A percentile compares a stretch with the other conserved stretches of the same genome.
These are phyloP conservation scores for Phaeosphaeriaceae sp. DNA, from an alignment of 2,329 filamentous ascomycete genomes.

Conservation along the genomic window DNA sequence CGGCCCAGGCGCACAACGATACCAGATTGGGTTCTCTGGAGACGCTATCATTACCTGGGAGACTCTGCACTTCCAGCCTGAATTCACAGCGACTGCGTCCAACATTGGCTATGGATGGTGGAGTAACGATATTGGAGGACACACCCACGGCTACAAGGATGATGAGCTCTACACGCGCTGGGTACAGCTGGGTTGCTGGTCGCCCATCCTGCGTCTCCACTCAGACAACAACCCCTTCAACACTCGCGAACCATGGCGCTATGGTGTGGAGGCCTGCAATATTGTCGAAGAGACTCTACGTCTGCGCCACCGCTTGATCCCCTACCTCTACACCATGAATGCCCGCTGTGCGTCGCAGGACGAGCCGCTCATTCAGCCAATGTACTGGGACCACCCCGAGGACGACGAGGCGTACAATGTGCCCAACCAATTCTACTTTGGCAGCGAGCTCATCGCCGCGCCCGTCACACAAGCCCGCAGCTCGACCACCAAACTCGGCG, in stretches of 20 bases:
- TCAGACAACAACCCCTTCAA: slow-evolving; percentile 65
- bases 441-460: slow-evolving; percentile 62
- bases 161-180: slow-evolving; percentile 67
- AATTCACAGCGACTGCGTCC: slow-evolving; percentile 70
- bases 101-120: slow-evolving; percentile 75
- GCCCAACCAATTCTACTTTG: slow-evolving; percentile 67
- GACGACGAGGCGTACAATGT: slow-evolving; percentile 62
- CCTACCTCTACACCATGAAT: slow-evolving; percentile 68
- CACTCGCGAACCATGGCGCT: slow-evolving; percentile 69
- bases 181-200: slow-evolving; percentile 68
- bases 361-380: slow-evolving; percentile 64
- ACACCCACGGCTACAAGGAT: slow-evolving; percentile 62
- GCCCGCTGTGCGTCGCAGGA: slow-evolving; percentile 52
- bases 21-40: slow-evolving; percentile 70
- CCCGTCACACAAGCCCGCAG: slow-evolving; percentile 64
- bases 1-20: slow-evolving; percentile 68
- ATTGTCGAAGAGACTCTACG: slow-evolving; percentile 60
- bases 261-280: slow-evolving; percentile 53
- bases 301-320: slow-evolving; percentile 65
- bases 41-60: slow-evolving; percentile 67
- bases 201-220: slow-evolving; percentile 67
- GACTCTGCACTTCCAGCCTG: slow-evolving; percentile 68
- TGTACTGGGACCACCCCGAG: slow-evolving; percentile 68
- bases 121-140: slow-evolving; percentile 73
- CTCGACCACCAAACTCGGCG: slow-evolving; percentile 54